A percentile compares a stretch with the other conserved stretches of the same genome.
phyloP scores from a whole-genome alignment of 1,284 basidiomycete genomes.

The Leccinum cinnamomeum region DNA sequence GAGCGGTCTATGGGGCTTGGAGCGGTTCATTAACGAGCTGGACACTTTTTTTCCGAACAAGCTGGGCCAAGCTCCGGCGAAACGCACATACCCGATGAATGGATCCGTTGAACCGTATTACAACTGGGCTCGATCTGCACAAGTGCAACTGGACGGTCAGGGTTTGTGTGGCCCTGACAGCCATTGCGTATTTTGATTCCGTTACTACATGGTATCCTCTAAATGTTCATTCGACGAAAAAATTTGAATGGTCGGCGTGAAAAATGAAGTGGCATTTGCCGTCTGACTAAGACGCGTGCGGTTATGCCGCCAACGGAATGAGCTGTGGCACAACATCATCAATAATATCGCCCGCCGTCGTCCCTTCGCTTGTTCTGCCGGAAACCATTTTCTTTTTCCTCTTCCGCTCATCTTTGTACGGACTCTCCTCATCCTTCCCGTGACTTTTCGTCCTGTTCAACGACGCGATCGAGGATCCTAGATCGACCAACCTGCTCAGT shows the following conservation, averaged over 20 bases:
- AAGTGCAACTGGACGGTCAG: not conserved
- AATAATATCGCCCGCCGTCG: constrained; percentile 1
- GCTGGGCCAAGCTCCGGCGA: not conserved
- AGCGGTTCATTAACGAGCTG: not conserved
- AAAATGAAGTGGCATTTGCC: constrained; percentile 26
- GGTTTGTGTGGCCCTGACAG: not conserved
- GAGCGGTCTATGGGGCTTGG: not conserved
- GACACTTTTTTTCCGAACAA: not conserved
- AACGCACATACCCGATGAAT: not conserved
- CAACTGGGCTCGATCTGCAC: not conserved
- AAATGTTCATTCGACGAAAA: not conserved
- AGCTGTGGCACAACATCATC: constrained; percentile 8
- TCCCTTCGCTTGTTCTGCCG: constrained; percentile 19
- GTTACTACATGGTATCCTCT: not conserved
- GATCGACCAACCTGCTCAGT: constrained; percentile 19
- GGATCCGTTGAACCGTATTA: no score
- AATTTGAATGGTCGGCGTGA: not conserved
- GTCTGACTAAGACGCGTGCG: constrained; percentile 34
- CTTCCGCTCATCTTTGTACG: constrained; percentile 6
- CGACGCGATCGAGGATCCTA: constrained; percentile 24
- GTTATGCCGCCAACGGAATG: constrained; percentile 9
- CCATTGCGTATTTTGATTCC: constrained; percentile 9
- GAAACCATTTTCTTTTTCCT: constrained; percentile 27
- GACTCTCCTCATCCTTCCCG: constrained; percentile 9
- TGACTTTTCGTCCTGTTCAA: constrained; percentile 6